Conservation (phyloP, 441 rosid genomes). For the Manihot esculenta region DNA sequence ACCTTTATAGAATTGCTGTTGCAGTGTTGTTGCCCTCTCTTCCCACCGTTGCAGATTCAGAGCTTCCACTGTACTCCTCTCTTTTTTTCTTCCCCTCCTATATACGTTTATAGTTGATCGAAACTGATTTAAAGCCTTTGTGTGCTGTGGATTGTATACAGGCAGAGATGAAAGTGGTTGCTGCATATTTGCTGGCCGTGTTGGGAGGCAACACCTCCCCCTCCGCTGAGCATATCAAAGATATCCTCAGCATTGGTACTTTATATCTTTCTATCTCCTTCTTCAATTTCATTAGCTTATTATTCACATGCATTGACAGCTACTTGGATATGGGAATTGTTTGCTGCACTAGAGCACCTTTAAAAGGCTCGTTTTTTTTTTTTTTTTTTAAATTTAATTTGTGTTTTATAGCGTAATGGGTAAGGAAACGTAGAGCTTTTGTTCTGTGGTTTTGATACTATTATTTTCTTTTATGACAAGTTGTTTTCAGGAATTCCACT, state of each 20-base stretch:
- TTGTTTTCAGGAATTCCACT: too few relatives aligned
- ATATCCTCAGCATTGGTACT: slow-evolving; percentile 65
- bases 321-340: too few relatives aligned
- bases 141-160: neutral
- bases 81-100: neutral
- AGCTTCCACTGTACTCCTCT: neutral
- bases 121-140: too few relatives aligned
- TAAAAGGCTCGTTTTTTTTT: too few relatives aligned
- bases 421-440: neutral
- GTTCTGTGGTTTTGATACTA: neutral
- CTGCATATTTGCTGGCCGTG: slow-evolving; percentile 69
- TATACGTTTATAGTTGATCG: neutral
- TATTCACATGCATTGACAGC: too few relatives aligned
- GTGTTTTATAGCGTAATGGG: neutral
- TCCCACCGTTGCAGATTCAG: neutral
- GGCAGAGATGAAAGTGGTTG: slow-evolving; percentile 34
- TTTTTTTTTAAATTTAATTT: neutral
- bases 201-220: slow-evolving; percentile 70
- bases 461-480: too few relatives aligned
- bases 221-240: slow-evolving; percentile 54
- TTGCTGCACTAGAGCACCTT: too few relatives aligned
- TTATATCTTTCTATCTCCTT: too few relatives aligned
- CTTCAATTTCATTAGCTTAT: neutral
- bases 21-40: neutral
- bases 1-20: neutral